phyloP scores from a whole-genome alignment of 306 rosid genomes.

The Sicyos edulis region DNA sequence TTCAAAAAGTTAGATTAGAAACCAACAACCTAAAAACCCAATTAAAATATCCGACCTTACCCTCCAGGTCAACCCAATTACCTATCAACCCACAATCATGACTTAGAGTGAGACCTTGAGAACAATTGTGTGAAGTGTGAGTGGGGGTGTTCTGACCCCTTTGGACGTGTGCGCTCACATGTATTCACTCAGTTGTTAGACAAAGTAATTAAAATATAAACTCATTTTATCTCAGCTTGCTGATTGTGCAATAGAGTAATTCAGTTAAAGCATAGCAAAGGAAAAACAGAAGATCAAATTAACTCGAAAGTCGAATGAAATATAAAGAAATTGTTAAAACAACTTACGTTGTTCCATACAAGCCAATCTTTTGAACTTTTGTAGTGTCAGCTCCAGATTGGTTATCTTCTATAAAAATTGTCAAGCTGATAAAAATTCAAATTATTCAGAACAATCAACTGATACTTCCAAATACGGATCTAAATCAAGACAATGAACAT shows the following conservation, averaged over 20 bases:
- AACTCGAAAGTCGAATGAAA: not conserved
- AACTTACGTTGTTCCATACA: slow-evolving; percentile 87
- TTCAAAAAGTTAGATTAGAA: too few relatives aligned
- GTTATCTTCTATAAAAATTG: slow-evolving; percentile 86
- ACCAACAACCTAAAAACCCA: not conserved
- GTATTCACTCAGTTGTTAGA: not conserved
- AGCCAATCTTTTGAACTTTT: slow-evolving; percentile 72
- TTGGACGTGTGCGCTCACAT: not conserved
- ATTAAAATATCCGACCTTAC: not conserved
- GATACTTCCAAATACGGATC: slow-evolving; percentile 9
- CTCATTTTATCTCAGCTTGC: not conserved
- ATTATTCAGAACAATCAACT: slow-evolving; percentile 23
- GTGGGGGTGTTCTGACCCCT: not conserved
- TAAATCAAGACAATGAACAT: slow-evolving; percentile 15
- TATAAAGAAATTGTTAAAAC: not conserved
- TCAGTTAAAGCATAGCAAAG: not conserved
- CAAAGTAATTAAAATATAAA: not conserved
- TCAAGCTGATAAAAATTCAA: slow-evolving; percentile 54
- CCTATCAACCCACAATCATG: too few relatives aligned
- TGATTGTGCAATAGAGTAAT: not conserved
- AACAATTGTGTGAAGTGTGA: not conserved
- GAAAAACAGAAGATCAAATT: not conserved
- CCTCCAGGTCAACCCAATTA: too few relatives aligned
- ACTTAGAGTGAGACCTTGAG: not conserved
- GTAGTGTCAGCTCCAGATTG: slow-evolving; percentile 71